These are phyloP conservation scores for Fusarium marasasianum DNA, from an alignment of 2,329 filamentous ascomycete genomes.

Conservation along the genomic window DNA sequence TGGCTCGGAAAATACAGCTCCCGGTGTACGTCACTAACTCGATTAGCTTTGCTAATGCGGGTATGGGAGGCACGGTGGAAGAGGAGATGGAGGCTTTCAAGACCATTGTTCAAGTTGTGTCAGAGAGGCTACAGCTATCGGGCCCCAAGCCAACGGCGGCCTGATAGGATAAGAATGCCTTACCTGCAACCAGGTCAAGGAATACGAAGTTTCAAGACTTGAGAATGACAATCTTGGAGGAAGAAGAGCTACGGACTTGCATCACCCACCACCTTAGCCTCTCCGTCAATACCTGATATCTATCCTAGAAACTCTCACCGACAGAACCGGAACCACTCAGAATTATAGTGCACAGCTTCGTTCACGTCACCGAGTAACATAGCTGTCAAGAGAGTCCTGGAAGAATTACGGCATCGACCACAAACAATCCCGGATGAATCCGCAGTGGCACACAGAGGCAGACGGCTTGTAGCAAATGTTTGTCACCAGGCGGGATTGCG, in stretches of 20 bases:
- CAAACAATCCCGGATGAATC: slow-evolving; percentile 22
- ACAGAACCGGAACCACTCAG: neutral
- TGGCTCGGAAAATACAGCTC: slow-evolving; percentile 75
- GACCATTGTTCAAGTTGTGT: slow-evolving; percentile 75
- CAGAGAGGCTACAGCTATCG: slow-evolving; percentile 42
- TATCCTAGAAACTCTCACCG: neutral
- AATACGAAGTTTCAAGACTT: neutral
- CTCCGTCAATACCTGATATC: neutral
- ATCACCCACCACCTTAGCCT: neutral
- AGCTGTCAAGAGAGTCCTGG: slow-evolving; percentile 32
- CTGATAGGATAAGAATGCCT: neutral
- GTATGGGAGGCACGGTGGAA: slow-evolving; percentile 82
- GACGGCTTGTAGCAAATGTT: slow-evolving; percentile 36
- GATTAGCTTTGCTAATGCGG: slow-evolving; percentile 77
- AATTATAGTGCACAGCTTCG: neutral
- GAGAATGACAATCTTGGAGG: neutral
- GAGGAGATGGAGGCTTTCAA: slow-evolving; percentile 94
- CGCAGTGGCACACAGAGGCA: slow-evolving; percentile 27
- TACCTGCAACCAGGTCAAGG: neutral
- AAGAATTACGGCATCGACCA: slow-evolving; percentile 29
- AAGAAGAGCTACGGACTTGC: neutral
- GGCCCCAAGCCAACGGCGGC: slow-evolving; percentile 11
- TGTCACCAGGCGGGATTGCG: slow-evolving; percentile 32
- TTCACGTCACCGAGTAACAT: slow-evolving; percentile 3
- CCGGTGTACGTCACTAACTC: slow-evolving; percentile 94